phyloP scores from a whole-genome alignment of 371 early-diverging fungal species.

The Rhizopus stolonifer region DNA sequence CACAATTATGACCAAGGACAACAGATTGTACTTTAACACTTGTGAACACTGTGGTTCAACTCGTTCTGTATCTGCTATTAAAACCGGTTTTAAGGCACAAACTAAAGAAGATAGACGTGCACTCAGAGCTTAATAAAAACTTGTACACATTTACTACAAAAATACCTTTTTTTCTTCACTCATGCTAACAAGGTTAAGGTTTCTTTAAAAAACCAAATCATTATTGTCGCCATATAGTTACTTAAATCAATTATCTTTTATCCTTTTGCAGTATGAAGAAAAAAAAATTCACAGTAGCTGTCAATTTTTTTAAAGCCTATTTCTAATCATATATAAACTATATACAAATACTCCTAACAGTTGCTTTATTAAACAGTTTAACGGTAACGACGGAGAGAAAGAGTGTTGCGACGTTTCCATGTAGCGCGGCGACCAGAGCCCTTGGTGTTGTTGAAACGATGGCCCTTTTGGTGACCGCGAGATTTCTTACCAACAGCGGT shows the following conservation, averaged over 20 bases:
- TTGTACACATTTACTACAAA: too few species aligned
- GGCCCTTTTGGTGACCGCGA: conserved; percentile 98
- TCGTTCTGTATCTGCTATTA: conserved; percentile 96
- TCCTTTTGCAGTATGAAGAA: too few species aligned
- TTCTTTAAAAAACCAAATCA: too few species aligned
- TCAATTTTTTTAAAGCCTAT: too few species aligned
- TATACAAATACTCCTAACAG: background rate
- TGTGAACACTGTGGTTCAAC: conserved; percentile 98
- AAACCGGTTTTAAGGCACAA: conserved; percentile 97
- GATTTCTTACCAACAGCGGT: conserved; percentile 96
- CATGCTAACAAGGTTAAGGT: too few species aligned
- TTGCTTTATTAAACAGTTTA: conserved; percentile 38
- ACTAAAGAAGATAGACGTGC: conserved; percentile 68
- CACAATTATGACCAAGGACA: conserved; percentile 96
- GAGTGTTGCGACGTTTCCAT: conserved; percentile 80
- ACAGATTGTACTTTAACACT: conserved; percentile 96
- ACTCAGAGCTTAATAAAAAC: conserved; percentile 35
- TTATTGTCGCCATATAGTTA: too few species aligned
- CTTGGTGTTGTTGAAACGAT: conserved; percentile 95
- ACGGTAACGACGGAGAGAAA: conserved; percentile 82
- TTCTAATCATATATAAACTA: background rate
- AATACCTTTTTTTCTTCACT: too few species aligned
- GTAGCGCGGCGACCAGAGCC: conserved; percentile 91
- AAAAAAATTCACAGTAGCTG: too few species aligned
- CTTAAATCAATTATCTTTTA: too few species aligned